Evolutionary conservation across 441 rosid genomes (phyloP).

Genomic region (Erodium texanum): DNA sequence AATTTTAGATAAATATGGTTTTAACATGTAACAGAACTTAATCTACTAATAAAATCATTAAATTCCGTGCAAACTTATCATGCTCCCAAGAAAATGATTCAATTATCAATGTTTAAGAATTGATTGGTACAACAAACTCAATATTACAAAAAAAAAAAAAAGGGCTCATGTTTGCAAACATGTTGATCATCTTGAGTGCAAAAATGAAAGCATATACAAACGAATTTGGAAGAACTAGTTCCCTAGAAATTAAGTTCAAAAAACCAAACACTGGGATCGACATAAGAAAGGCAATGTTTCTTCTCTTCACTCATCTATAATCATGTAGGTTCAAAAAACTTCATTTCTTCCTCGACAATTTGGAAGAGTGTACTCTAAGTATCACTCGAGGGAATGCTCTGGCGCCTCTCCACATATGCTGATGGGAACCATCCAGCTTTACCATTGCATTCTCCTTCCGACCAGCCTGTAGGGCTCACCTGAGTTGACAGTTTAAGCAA

Average conservation of each 20-base stretch:
- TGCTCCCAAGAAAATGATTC: too few relatives aligned
- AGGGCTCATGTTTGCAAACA: background rate
- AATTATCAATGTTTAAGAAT: background rate
- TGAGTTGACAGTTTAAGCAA: conserved; percentile 13
- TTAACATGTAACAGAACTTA: too few relatives aligned
- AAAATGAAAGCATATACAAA: background rate
- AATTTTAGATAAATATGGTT: too few relatives aligned
- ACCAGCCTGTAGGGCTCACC: conserved; percentile 62
- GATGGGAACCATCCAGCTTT: conserved; percentile 72
- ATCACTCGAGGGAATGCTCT: conserved; percentile 56
- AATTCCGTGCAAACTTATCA: too few relatives aligned
- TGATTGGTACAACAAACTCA: background rate
- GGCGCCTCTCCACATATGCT: conserved; percentile 61
- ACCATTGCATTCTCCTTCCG: conserved; percentile 70
- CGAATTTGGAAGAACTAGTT: background rate
- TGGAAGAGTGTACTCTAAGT: too few relatives aligned
- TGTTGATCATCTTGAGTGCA: background rate
- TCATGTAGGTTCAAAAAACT: background rate
- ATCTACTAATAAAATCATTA: too few relatives aligned
- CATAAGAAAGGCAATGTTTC: background rate
- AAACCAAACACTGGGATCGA: background rate
- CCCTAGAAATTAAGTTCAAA: background rate
- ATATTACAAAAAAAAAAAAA: too few relatives aligned
- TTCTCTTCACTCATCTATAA: background rate
- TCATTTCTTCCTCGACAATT: too few relatives aligned